Evolutionary conservation across 192 early-diverging fungal species (phyloP).

Genomic region (Chytriomyces confervae): DNA sequence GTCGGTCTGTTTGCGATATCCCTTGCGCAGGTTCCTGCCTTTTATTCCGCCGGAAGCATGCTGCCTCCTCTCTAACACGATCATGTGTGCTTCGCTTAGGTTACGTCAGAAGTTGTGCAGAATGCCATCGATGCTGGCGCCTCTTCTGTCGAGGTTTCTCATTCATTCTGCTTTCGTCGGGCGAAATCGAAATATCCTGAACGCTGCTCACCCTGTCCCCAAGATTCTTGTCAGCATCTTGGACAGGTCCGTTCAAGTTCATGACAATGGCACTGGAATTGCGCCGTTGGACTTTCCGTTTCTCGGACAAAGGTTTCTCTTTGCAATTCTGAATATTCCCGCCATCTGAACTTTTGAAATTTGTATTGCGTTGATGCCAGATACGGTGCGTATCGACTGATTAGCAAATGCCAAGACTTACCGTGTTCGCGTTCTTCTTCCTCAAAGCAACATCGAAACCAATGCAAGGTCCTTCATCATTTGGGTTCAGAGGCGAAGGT

Average conservation of each 20-base stretch:
- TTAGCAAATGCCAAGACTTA: too few relatives aligned
- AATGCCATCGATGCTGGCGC: constrained; percentile 72
- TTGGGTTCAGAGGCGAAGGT: constrained; percentile 80
- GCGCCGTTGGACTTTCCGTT: constrained; percentile 47
- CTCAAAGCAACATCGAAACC: constrained; percentile 66
- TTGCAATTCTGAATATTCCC: constrained; percentile 32
- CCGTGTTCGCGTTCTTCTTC: neutral
- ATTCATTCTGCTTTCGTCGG: constrained; percentile 43
- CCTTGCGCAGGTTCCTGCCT: constrained; percentile 17
- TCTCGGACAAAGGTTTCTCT: constrained; percentile 53
- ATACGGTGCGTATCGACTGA: constrained; percentile 31
- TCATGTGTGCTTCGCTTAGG: constrained; percentile 41
- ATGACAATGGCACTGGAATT: constrained; percentile 71
- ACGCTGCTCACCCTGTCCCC: neutral
- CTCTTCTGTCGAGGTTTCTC: constrained; percentile 50
- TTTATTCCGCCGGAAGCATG: neutral
- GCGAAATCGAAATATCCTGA: constrained; percentile 13
- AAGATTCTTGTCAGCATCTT: constrained; percentile 39
- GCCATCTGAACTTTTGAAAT: neutral
- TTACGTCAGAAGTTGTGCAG: constrained; percentile 66
- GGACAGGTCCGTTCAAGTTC: constrained; percentile 54
- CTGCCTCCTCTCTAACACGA: neutral
- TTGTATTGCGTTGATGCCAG: neutral
- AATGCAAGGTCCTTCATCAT: constrained; percentile 49
- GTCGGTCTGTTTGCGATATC: constrained; percentile 9